A percentile compares a stretch with the other conserved stretches of the same genome.
Evolutionary conservation across 352 stramenopile genomes (phyloP).

Genomic region (Phytophthora colocasiae): DNA sequence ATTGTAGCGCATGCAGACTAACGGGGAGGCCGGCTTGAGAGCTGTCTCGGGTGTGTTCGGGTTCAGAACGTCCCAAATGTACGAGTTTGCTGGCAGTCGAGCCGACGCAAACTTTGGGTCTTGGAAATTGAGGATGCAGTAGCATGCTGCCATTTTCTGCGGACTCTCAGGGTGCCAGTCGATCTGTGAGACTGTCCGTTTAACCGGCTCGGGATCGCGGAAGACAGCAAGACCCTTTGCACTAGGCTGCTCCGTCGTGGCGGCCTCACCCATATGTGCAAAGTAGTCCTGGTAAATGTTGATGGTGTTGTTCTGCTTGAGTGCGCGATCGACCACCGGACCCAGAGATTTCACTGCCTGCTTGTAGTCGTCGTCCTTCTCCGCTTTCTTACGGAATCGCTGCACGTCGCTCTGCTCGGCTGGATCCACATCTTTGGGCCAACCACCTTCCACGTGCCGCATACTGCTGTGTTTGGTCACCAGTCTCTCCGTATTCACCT

Average conservation of each 20-base stretch:
- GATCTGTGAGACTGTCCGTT: slow-evolving; percentile 95
- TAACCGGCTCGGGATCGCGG: slow-evolving; percentile 94
- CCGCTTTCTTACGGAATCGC: slow-evolving; percentile 96
- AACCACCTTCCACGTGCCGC: slow-evolving; percentile 95
- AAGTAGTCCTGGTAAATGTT: slow-evolving; percentile 99
- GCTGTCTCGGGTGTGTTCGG: slow-evolving; percentile 96
- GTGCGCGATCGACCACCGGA: slow-evolving; percentile 91
- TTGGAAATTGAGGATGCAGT: slow-evolving; percentile 96
- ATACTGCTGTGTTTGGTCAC: slow-evolving; percentile 95
- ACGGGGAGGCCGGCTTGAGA: slow-evolving; percentile 89
- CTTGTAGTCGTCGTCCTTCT: slow-evolving; percentile 98
- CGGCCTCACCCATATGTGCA: slow-evolving; percentile 89
- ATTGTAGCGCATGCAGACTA: slow-evolving; percentile 96
- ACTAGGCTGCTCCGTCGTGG: slow-evolving; percentile 95
- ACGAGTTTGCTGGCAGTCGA: slow-evolving; percentile 86
- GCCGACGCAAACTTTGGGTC: slow-evolving; percentile 92
- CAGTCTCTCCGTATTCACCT: slow-evolving; percentile 95
- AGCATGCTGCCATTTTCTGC: slow-evolving; percentile 97
- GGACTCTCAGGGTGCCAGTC: slow-evolving; percentile 97
- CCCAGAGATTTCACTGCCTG: slow-evolving; percentile 94
- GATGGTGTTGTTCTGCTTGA: slow-evolving; percentile 99
- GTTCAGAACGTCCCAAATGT: slow-evolving; percentile 98
- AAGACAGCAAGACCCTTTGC: slow-evolving; percentile 98
- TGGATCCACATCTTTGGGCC: slow-evolving; percentile 97
- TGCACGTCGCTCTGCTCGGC: slow-evolving; percentile 97